Evolutionary conservation across 2,329 filamentous ascomycete species (phyloP), one percentile per base, ranked within the genome.

Genomic region (Erysiphe pulchra): DNA sequence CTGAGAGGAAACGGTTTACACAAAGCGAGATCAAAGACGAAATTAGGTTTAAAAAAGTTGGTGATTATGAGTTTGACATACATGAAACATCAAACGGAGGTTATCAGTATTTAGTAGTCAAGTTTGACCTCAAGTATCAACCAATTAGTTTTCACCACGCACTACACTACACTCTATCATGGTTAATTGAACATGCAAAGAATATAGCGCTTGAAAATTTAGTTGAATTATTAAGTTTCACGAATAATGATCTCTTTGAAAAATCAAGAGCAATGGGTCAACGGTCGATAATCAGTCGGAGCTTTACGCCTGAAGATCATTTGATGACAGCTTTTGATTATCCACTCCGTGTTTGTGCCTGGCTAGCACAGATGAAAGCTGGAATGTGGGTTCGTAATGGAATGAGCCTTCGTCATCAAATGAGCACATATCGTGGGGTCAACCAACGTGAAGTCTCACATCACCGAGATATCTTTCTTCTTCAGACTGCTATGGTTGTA

Each of bases 341-440:
- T 55, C 87, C 92, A 0, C 67, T 98, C 4, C 73, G 92, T 45
- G 86, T 95, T 0, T 94, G 85, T 58, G 85, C 84, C 17, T 98
- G 90, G 90, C 67, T 98, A 31, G 82, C 90, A 6, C 92, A 98
- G 63, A 95, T 98, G 75, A 93, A 92, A 60, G 85, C 87, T 16
- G 83, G 85, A 45, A 92, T 95, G 77, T 98, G 92, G 90, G 87
- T 98, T 50, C 77, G 90, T 47, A 98, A 98, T 57, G 90, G 90
- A 2, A 84, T 98, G 57, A 95, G 87, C 55, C 70, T 98, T 45
- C 76, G 87, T 36, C 90, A 98, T 59, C 90, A 98, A 61, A 90
- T 92, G 59, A 80, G 80, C 45, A 90, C 86, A 16, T 98, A 98
- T 59, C 77, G 85, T 14, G 86, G 84, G 37, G 84, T 94, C 13